Conservation (phyloP, 2,329 filamentous ascomycete species). For the Colletotrichum sansevieriae region DNA sequence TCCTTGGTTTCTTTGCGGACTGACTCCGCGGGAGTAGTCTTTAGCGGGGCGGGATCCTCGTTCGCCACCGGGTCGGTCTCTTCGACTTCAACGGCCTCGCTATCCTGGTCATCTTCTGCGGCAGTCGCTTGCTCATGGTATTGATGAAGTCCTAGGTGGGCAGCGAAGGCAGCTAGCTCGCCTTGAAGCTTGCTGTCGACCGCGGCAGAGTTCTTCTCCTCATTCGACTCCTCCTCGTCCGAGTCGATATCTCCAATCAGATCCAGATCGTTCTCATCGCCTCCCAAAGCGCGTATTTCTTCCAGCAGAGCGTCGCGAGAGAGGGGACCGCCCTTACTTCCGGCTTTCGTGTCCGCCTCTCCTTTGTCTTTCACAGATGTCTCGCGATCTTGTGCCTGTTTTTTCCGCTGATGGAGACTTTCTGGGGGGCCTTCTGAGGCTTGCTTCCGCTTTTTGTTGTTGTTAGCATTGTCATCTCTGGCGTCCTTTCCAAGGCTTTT, state of each 20-base stretch:
- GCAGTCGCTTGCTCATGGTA: conserved; percentile 30
- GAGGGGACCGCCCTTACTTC: conserved; percentile 8
- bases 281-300: conserved; percentile 75
- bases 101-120: conserved; percentile 46
- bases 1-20: conserved; percentile 43
- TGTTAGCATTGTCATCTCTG: conserved; percentile 60
- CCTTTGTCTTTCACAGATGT: conserved; percentile 37
- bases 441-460: conserved; percentile 55
- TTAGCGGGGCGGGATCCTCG: conserved; percentile 48
- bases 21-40: not conserved
- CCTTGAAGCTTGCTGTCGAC: conserved; percentile 35
- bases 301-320: conserved; percentile 63
- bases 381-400: conserved; percentile 16
- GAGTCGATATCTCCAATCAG: conserved; percentile 67
- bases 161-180: conserved; percentile 39
- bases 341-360: conserved; percentile 42
- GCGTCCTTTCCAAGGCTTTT: conserved; percentile 57
- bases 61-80: conserved; percentile 49
- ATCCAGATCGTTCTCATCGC: conserved; percentile 73
- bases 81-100: conserved; percentile 47
- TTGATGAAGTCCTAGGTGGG: conserved; percentile 39
- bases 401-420: conserved; percentile 30
- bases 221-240: conserved; percentile 50
- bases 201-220: not conserved
- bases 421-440: conserved; percentile 8